A percentile compares a stretch with the other conserved stretches of the same genome.
Conservation (phyloP, 805 yeast genomes). For the Saccharomycopsis sp. region DNA sequence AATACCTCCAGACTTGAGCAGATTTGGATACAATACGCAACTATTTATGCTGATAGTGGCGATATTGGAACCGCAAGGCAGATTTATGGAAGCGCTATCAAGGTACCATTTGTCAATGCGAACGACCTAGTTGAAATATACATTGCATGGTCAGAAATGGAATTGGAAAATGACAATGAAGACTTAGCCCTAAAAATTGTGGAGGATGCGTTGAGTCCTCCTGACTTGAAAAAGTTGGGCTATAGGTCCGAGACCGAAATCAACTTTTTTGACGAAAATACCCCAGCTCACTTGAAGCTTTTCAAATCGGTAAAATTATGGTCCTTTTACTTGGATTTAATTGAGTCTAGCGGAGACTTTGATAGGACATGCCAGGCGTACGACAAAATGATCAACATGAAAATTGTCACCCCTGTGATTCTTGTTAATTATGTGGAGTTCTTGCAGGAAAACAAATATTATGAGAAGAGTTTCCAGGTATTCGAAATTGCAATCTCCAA, state of each 20-base stretch:
- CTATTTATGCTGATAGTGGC: slow-evolving; percentile 47
- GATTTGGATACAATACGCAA: slow-evolving; percentile 69
- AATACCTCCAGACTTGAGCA: slow-evolving; percentile 40
- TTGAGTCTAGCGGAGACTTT: slow-evolving; percentile 48
- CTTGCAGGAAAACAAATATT: slow-evolving; percentile 40
- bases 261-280: slow-evolving; percentile 33
- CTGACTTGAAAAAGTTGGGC: slow-evolving; percentile 20
- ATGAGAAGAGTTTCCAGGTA: slow-evolving; percentile 46
- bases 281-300: slow-evolving; percentile 51
- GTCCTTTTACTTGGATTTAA: slow-evolving; percentile 65
- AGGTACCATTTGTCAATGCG: slow-evolving; percentile 58
- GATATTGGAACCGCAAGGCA: slow-evolving; percentile 56
- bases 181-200: slow-evolving; percentile 39
- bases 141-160: slow-evolving; percentile 70
- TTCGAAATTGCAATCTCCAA: slow-evolving; percentile 62
- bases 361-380: slow-evolving; percentile 37
- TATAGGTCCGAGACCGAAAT: slow-evolving; percentile 23
- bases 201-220: slow-evolving; percentile 26
- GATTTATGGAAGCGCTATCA: slow-evolving; percentile 56
- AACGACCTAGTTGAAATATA: slow-evolving; percentile 66
- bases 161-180: slow-evolving; percentile 43
- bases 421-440: slow-evolving; percentile 62
- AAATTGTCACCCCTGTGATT: slow-evolving; percentile 61
- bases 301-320: slow-evolving; percentile 61
- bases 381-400: slow-evolving; percentile 47